Conservation (phyloP, 257 asterid genomes). For the Nicotiana tomentosiformis region DNA sequence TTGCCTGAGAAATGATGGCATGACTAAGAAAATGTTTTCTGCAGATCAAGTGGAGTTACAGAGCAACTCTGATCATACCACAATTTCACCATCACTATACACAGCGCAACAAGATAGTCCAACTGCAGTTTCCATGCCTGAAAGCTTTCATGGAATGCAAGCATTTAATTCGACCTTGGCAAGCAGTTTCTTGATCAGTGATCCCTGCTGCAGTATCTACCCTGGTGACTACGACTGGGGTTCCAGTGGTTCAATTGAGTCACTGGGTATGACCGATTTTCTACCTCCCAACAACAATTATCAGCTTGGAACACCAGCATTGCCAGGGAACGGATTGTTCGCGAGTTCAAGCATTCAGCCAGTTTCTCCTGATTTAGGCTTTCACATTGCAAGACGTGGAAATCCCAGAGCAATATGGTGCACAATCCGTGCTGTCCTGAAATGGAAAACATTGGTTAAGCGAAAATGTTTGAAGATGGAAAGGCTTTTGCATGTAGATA, state of each 20-base stretch:
- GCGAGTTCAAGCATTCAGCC: conserved; percentile 28
- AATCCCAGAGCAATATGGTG: conserved; percentile 64
- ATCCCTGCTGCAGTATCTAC: conserved; percentile 34
- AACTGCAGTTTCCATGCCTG: conserved; percentile 30
- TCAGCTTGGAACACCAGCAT: conserved; percentile 33
- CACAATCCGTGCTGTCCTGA: conserved; percentile 68
- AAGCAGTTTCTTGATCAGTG: conserved; percentile 30
- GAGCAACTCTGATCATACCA: conserved; percentile 21
- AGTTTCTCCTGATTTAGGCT: conserved; percentile 36
- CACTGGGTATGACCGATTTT: conserved; percentile 31
- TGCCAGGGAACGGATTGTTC: conserved; percentile 38
- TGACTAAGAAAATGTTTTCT: background rate
- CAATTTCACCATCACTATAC: conserved; percentile 24
- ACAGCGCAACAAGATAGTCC: conserved; percentile 29
- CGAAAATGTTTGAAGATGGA: conserved; percentile 39
- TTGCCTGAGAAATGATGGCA: background rate
- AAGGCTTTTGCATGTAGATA: conserved; percentile 16
- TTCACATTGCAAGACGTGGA: conserved; percentile 30
- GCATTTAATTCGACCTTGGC: conserved; percentile 27
- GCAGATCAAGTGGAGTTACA: conserved; percentile 39
- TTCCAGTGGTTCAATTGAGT: conserved; percentile 18
- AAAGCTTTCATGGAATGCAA: conserved; percentile 35
- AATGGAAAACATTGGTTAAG: conserved; percentile 62
- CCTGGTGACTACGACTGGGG: conserved; percentile 28
- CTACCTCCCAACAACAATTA: conserved; percentile 26